Evolutionary conservation across 2,329 filamentous ascomycete genomes (phyloP), one percentile per base, ranked within the genome.

Genomic region (Cephalotrichum gorgonifer): DNA sequence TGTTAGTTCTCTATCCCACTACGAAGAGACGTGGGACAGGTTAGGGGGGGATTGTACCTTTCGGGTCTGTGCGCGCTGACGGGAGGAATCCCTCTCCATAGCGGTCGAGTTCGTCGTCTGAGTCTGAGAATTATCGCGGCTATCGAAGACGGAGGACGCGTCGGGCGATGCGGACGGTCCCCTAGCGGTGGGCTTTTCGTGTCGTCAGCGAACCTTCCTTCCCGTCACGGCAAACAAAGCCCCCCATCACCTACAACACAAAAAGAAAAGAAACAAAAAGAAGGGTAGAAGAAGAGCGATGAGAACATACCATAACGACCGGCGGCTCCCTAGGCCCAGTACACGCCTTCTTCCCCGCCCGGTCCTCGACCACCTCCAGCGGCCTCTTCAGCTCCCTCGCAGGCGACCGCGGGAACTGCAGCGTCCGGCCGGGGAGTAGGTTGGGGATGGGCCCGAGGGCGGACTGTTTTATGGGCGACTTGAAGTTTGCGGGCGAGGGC

Each of bases 91-190:
- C 35, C 35, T 20, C n/a, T 39, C 35, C 17, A 22, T 11, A n/a
- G n/a, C n/a, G 35, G 17, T 39, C 35, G n/a, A 31, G 22, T 20
- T 22, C 35, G 17, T n/a, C 17, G 35, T 31, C 4, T 31, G 11
- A 31, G 6, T 39, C n/a, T 2, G n/a, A 6, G 7, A 20, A n/a
- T n/a, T 39, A 20, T 20, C 17, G 17, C 7, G 4, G 20, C 26
- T 64, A 58, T 78, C 75, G 52, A 78, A 76, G 35, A 77, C 58
- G 20, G 74, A 75, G 17, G 70, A 71, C 14, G 67, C 62, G 45
- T 70, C 69, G 4, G 73, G 68, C 3, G 47, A 49, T 15, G 41
- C 41, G 6, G 47, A 49, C 12, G 22, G 23, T 17, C 47, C 38
- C 28, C 31, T 22, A 17, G 38, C 11, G 25, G 20, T 38, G 39